Conservation (phyloP, 208 protist genomes). For the Strigomonas culicis region DNA sequence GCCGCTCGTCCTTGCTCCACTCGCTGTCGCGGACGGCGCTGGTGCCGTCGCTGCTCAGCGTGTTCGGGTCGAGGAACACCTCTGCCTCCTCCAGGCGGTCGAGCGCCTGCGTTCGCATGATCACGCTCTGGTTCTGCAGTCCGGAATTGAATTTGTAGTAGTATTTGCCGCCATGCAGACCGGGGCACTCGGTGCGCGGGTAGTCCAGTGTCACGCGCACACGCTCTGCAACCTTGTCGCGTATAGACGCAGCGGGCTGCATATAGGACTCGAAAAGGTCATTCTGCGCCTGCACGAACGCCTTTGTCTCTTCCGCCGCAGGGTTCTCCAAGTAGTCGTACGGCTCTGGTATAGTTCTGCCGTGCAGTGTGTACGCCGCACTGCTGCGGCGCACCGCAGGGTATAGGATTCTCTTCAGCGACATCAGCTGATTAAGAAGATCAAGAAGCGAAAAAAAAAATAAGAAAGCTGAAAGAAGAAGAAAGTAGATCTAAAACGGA, state of each 20-base stretch:
- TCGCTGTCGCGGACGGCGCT: slow-evolving; percentile 43
- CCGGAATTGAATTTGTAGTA: slow-evolving; percentile 92
- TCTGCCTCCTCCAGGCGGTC: slow-evolving; percentile 19
- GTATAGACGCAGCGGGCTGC: slow-evolving; percentile 33
- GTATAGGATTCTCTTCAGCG: slow-evolving; percentile 40
- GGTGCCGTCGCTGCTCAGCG: slow-evolving; percentile 82
- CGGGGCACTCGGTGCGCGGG: slow-evolving; percentile 65
- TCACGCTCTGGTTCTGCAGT: slow-evolving; percentile 89
- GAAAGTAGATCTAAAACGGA: slow-evolving; percentile 6
- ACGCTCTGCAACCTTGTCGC: slow-evolving; percentile 50
- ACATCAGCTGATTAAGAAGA: background rate
- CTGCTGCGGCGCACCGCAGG: slow-evolving; percentile 52
- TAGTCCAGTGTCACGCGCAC: slow-evolving; percentile 74
- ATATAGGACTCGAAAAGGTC: slow-evolving; percentile 63
- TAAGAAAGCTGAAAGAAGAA: background rate
- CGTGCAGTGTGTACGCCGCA: slow-evolving; percentile 68
- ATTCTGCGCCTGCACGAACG: slow-evolving; percentile 88
- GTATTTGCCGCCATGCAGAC: slow-evolving; percentile 54
- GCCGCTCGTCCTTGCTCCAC: slow-evolving; percentile 73
- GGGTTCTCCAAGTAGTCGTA: slow-evolving; percentile 94
- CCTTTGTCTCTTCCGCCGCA: slow-evolving; percentile 75
- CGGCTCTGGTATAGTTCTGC: slow-evolving; percentile 71
- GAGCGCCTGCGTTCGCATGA: slow-evolving; percentile 46
- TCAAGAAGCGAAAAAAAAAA: slow-evolving; percentile 13
- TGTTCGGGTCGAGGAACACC: slow-evolving; percentile 92